Evolutionary conservation across 371 early-diverging fungal species (phyloP), one percentile per base, ranked within the genome.

Genomic region (Nosema muscidifuracis): DNA sequence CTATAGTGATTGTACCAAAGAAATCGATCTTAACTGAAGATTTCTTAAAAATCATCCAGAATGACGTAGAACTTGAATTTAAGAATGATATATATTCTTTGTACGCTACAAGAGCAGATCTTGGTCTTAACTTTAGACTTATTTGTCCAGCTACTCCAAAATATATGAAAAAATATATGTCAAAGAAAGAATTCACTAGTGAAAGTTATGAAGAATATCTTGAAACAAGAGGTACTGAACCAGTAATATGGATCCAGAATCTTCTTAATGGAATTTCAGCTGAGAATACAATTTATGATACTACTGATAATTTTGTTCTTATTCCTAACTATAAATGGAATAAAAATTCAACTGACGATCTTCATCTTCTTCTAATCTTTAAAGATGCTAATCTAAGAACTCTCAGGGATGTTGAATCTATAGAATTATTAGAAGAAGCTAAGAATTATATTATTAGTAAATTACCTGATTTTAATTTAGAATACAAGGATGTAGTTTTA

Each of bases 321-420:
- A 67, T 73, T 40, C 67, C 71, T 15, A 80, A 82, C 51, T 65
- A 76, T 33, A 79, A 82, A 61, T 82, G 82, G 82, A 75, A 75
- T 51, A 20, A 51, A 42, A 42, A 30, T 0, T 26, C 36, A 0
- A 26, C 55, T 28, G 76, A 75, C n/a, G 16, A 67, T 12, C 53
- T 82, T 15, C 78, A 82, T 42, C 36, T 82, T 2, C 65, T 82
- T 15, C 36, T 77, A 16, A 42, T 82, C 31, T 80, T 82, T 53
- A 79, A 76, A 67, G 74, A 82, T 65, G 24, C 18, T 9, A 57
- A 28, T 18, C 51, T 69, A 4, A 65, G 28, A 47, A 67, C 76
- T 22, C 51, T 78, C 22, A 31, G 79, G 40, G 72, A 78, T 20
- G 16, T 75, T 22, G 22, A 55, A 13, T 20, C 3, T 26, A 12